Percentiles rank a stretch among this genome's conserved stretches.
phyloP scores from a whole-genome alignment of 768 basidiomycete species.

The Pleurotus salmoneostramineus region DNA sequence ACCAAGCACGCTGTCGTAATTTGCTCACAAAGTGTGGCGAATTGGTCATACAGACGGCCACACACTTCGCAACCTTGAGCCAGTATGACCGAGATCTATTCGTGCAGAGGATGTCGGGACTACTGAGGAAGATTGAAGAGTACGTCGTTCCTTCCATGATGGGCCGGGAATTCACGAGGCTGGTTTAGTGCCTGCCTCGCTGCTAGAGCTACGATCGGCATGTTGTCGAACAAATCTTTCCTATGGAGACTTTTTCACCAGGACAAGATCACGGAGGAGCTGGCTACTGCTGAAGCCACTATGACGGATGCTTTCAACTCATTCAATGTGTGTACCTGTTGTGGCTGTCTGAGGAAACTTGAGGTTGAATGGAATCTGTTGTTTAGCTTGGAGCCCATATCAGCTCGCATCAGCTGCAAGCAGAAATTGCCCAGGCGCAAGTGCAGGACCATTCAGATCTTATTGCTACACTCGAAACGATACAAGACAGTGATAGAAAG shows the following conservation, averaged over 20 bases:
- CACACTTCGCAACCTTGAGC: neutral
- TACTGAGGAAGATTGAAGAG: neutral
- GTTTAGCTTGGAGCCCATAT: constrained; percentile 13
- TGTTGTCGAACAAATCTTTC: constrained; percentile 11
- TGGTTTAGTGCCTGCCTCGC: constrained; percentile 11
- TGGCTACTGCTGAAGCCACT: constrained; percentile 12
- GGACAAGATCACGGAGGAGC: constrained; percentile 10
- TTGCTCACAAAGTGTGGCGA: neutral
- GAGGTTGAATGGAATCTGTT: neutral
- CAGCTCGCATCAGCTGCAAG: constrained; percentile 10
- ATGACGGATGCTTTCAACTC: constrained; percentile 11
- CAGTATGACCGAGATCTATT: neutral
- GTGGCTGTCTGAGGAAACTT: neutral
- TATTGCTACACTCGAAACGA: constrained; percentile 8
- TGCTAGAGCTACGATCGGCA: constrained; percentile 8
- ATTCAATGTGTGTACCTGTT: constrained; percentile 12
- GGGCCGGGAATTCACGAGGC: neutral
- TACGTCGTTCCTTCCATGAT: neutral
- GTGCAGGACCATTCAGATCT: constrained; percentile 11
- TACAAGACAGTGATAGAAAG: constrained; percentile 13
- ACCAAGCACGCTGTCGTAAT: neutral
- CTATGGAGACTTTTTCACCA: constrained; percentile 17
- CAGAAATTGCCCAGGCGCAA: constrained; percentile 12
- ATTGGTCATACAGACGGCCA: neutral
- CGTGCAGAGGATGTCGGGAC: neutral